These are phyloP conservation scores for Candida morakotiae DNA, from an alignment of 805 yeast species.

Conservation along the genomic window DNA sequence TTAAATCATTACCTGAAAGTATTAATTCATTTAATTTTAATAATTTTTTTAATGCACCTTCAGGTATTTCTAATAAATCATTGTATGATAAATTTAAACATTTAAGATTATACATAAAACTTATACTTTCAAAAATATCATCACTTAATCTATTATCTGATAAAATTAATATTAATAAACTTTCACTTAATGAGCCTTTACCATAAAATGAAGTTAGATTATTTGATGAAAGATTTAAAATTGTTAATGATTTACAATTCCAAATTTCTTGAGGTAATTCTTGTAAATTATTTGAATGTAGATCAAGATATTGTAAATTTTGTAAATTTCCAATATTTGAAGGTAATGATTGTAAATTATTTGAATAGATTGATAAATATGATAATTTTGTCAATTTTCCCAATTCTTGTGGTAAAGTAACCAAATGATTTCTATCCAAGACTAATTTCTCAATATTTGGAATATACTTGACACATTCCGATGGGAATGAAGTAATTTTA, in stretches of 20 bases:
- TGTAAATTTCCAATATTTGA: constrained; percentile 55
- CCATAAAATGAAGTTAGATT: constrained; percentile 58
- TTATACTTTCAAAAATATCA: constrained; percentile 65
- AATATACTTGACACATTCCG: constrained; percentile 55
- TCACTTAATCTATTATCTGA: constrained; percentile 85
- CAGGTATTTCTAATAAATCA: constrained; percentile 75
- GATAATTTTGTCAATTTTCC: constrained; percentile 55
- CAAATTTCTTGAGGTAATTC: constrained; percentile 64
- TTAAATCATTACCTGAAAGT: constrained; percentile 78
- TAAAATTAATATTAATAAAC: constrained; percentile 54
- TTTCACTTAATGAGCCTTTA: constrained; percentile 43
- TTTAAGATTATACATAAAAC: constrained; percentile 54
- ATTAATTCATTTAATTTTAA: constrained; percentile 58
- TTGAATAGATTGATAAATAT: constrained; percentile 66
- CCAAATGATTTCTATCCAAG: constrained; percentile 78
- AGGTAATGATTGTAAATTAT: constrained; percentile 73
- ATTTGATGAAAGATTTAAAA: constrained; percentile 72
- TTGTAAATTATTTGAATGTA: constrained; percentile 81
- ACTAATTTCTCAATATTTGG: constrained; percentile 68
- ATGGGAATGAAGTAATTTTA: constrained; percentile 69
- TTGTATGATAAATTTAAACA: constrained; percentile 79
- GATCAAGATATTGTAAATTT: constrained; percentile 62
- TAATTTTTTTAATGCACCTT: constrained; percentile 62
- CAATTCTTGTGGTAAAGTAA: constrained; percentile 68
- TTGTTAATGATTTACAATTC: constrained; percentile 52